A percentile compares a stretch with the other conserved stretches of the same genome.
Evolutionary conservation across 2,329 filamentous ascomycete species (phyloP).

Genomic region (Orbilia oligospora): DNA sequence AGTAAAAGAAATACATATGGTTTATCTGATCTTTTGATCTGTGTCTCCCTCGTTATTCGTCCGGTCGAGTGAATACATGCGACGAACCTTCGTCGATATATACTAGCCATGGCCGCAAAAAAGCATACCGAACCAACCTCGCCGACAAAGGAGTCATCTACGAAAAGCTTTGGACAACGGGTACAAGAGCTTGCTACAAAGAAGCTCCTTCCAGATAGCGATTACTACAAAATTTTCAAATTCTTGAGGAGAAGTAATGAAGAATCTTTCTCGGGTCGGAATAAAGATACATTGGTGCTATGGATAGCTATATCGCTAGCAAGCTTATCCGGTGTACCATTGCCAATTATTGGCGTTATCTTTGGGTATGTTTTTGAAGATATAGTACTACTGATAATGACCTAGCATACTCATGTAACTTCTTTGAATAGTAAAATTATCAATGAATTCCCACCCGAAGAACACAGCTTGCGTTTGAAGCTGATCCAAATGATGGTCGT

Average conservation of each 20-base stretch:
- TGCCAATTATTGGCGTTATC: constrained; percentile 68
- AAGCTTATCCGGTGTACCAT: constrained; percentile 66
- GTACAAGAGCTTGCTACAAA: constrained; percentile 12
- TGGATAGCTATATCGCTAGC: constrained; percentile 56
- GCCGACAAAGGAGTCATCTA: constrained; percentile 10
- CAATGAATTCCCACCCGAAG: constrained; percentile 70
- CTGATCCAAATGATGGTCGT: constrained; percentile 69
- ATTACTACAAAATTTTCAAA: constrained; percentile 54
- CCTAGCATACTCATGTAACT: constrained; percentile 3
- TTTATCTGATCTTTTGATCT: constrained; percentile 60
- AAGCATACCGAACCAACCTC: constrained; percentile 17
- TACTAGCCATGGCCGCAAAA: constrained; percentile 15
- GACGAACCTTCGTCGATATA: background rate
- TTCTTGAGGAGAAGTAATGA: constrained; percentile 32
- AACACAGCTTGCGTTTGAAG: constrained; percentile 68
- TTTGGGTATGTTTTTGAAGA: constrained; percentile 66
- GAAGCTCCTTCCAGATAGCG: constrained; percentile 47
- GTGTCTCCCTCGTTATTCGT: constrained; percentile 13
- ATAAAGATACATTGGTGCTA: constrained; percentile 50
- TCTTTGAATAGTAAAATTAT: constrained; percentile 67
- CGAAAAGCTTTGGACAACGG: background rate
- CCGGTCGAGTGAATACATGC: constrained; percentile 3
- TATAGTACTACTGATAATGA: background rate
- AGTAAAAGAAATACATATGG: constrained; percentile 12
- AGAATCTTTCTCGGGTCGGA: constrained; percentile 14